Evolutionary conservation across 768 basidiomycete species (phyloP), one percentile per base, ranked within the genome.

Genomic region (Suillus fuscotomentosus): DNA sequence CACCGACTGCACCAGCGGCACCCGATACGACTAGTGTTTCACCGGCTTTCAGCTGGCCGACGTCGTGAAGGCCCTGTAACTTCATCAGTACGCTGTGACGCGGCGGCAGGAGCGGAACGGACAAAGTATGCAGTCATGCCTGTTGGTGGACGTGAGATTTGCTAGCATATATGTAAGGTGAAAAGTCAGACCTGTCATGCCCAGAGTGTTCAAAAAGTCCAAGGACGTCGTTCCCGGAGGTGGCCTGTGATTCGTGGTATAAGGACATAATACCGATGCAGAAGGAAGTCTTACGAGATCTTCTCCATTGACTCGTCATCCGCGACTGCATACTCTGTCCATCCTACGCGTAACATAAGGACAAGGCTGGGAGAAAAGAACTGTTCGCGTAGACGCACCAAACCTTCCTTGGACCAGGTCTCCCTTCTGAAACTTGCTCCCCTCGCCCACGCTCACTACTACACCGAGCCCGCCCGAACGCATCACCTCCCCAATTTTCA

Each of bases 51-150:
- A 96, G 75, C 65, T 91, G 76, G 17, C 89, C 94, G 54, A 97
- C 81, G 57, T 94, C 91, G 73, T 87, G 81, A 36, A 98, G 81
- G 10, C 96, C 95, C 94, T 94, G 60, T 22, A 55, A 45, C 43
- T 15, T 39, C 36, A 63, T 36, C 15, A 47, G 56, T 69, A 43
- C 66, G 50, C 11, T 55, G 56, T 59, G 60, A 53, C 59, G 48
- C 60, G 15, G 60, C 15, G 24, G 22, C 42, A 39, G 31, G 38
- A 15, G 36, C 38, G 43, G 2, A 7, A 71, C 86, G 62, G 70
- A 94, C 94, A 67, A 95, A 93, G 75, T 95, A 97, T 5, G 95
- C 95, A 6, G 95, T 97, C 72, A 95, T 70, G 10, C 92, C 92
- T 91, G 70, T 20, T 41, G 2, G 47, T 36, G 5, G n/a, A 42